Evolutionary conservation across 805 yeast species (phyloP), one percentile per base, ranked within the genome.

Genomic region (Yamadazyma nakazawae): DNA sequence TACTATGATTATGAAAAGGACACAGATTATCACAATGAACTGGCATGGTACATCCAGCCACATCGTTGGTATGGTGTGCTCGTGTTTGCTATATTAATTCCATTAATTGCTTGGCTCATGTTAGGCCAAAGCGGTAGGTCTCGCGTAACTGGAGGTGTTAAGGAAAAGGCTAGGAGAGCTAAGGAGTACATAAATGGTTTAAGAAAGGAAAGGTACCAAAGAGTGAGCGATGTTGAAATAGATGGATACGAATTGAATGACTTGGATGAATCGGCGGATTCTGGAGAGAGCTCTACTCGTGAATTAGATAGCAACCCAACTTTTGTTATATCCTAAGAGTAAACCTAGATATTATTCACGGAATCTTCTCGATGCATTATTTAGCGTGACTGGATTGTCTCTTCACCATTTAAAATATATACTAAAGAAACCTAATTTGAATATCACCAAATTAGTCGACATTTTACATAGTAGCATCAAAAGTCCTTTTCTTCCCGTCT

Each of bases 41-140:
- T 66, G 72, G 61, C 67, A 57, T 61, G 75, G 76, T 54, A 72
- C 57, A 57, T 74, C 58, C 68, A 66, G 45, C 76, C 77, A 1
- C 76, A 72, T 51, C 58, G 75, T 18, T 61, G 70, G 64, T 66
- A 66, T 41, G 76, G 76, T 2, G 49, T 64, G 21, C 43, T 63
- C n/a, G 60, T 66, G 5, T 67, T 70, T 40, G 31, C 55, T 16
- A 25, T 59, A 5, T 49, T 71, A 26, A 30, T 66, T 3, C 46
- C 57, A 2, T 51, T 63, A 10, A 60, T 64, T 3, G 48, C 58
- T 3, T 56, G 67, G 60, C 54, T 71, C 39, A 56, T 71, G 66
- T 26, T 69, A 19, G 75, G 76, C 0, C 44, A 40, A 8, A 39
- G 24, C 2, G 47, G 47, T 1, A 32, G 47, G 16, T 12, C 32